Percentiles rank a stretch among this genome's conserved stretches.
phyloP scores from a whole-genome alignment of 768 basidiomycete genomes.

The Kwoniella botswanensis region DNA sequence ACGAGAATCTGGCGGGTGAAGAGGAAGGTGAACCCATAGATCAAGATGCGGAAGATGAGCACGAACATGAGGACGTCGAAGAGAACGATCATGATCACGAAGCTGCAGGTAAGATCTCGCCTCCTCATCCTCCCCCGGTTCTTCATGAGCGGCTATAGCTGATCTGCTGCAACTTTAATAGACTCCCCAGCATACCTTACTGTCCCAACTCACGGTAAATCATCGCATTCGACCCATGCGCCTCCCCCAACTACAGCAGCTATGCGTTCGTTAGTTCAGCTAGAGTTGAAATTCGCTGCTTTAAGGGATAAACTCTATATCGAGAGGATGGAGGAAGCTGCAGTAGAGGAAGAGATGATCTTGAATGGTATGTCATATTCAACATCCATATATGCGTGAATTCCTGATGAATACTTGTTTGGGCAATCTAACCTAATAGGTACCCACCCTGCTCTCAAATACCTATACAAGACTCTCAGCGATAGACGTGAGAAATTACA shows the following conservation, averaged over 20 bases:
- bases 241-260: conserved; percentile 66
- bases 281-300: conserved; percentile 90
- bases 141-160: neutral
- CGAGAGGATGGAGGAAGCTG: conserved; percentile 89
- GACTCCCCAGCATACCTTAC: conserved; percentile 56
- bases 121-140: neutral
- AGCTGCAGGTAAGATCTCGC: conserved; percentile 17
- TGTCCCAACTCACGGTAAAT: conserved; percentile 62
- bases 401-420: neutral
- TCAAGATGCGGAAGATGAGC: conserved; percentile 8
- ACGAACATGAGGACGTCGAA: conserved; percentile 2
- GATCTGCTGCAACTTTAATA: neutral
- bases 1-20: neutral
- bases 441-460: conserved; percentile 81
- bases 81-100: conserved; percentile 11
- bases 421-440: conserved; percentile 61
- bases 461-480: conserved; percentile 77
- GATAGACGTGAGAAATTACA: conserved; percentile 80
- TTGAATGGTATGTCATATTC: conserved; percentile 65
- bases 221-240: conserved; percentile 32
- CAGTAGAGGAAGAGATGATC: conserved; percentile 84
- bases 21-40: neutral
- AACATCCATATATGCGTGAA: neutral
- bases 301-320: conserved; percentile 85
- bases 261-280: conserved; percentile 80